Base-by-base conservation (phyloP, 108 stramenopile species). In the Schizochytrium sp. region DNA sequence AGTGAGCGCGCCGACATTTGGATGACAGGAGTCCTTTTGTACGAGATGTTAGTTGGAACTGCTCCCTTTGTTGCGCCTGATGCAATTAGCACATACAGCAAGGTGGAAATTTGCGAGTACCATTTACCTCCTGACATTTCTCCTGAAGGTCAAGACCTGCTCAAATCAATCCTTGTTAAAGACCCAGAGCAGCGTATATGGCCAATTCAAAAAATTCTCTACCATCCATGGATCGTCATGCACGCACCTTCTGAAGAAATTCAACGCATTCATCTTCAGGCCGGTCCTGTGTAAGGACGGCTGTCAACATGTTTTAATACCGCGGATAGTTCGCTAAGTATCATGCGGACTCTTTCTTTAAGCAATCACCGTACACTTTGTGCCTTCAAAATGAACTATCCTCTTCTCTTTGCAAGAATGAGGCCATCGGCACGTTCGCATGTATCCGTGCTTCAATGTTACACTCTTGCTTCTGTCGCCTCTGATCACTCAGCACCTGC, bases 41-140 rank as follows among this genome's bases (percentile, higher is more conserved):
- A 96, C 90, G 99, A 99, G 90, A 98, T 99, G 89, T 91, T 99
- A 40, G 97, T 97, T 28, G 98, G 99, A 2, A 72, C 40, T 17
- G 98, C 99, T 4, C 99, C 99, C 28, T 99, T 99, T 90, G 97
- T 98, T 89, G 97, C 98, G 3, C 50, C 47, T 12, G 76, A 83
- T 53, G 38, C 28, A 53, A 83, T 17, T 0, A 40, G 28, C 53
- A 83, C 76, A 5, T 49, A 40, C 15, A 83, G n/a, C 50, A 83
- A 83, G 0, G 53, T 83, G n/a, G 28, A 40, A 17, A 49, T 83
- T 47, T 49, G 76, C 76, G 47, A 83, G 15, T 83, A 55, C 50
- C 38, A 83, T 47, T n/a, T 83, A n/a, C 76, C 76, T 5, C 28
- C 19, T 47, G 76, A 83, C 53, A 55, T 49, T 28, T 83, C 76